Percentiles rank a stretch among this genome's conserved stretches.
Conservation (phyloP, 1,284 basidiomycete species). For the Sanghuangporus weigelae region DNA sequence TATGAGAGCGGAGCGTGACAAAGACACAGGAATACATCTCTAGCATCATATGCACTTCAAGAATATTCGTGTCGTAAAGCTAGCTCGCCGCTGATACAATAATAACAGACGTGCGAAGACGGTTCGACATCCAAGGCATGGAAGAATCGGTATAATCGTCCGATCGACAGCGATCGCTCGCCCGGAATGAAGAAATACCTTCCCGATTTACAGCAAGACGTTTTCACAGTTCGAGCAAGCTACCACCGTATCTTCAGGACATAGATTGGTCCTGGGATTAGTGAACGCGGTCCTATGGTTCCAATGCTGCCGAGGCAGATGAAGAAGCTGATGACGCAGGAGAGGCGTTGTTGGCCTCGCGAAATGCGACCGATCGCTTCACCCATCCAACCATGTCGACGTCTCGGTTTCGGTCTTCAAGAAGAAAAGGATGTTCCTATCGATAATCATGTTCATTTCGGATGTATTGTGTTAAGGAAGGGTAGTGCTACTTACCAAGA, state of each 20-base stretch:
- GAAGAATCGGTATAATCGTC: background rate
- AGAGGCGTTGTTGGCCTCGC: conserved; percentile 23
- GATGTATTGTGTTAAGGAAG: background rate
- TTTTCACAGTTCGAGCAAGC: background rate
- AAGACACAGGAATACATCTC: background rate
- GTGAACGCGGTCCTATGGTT: background rate
- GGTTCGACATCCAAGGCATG: background rate
- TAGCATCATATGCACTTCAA: background rate
- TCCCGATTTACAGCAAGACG: background rate
- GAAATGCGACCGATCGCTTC: conserved; percentile 48
- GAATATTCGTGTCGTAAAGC: background rate
- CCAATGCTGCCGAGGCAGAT: background rate
- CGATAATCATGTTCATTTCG: background rate
- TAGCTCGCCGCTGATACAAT: background rate
- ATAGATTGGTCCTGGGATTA: background rate
- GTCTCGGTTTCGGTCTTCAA: conserved; percentile 45
- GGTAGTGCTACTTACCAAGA: conserved; percentile 50
- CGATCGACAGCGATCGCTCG: background rate
- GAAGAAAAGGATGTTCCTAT: conserved; percentile 68
- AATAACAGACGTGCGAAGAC: background rate
- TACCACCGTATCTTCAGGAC: background rate
- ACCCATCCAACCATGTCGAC: conserved; percentile 89
- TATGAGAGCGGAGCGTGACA: background rate
- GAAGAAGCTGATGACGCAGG: conserved; percentile 4
- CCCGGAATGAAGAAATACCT: background rate